Evolutionary conservation across 179 eudicot genomes (phyloP), one percentile per base, ranked within the genome.

Genomic region (Heliamphora pulchella): DNA sequence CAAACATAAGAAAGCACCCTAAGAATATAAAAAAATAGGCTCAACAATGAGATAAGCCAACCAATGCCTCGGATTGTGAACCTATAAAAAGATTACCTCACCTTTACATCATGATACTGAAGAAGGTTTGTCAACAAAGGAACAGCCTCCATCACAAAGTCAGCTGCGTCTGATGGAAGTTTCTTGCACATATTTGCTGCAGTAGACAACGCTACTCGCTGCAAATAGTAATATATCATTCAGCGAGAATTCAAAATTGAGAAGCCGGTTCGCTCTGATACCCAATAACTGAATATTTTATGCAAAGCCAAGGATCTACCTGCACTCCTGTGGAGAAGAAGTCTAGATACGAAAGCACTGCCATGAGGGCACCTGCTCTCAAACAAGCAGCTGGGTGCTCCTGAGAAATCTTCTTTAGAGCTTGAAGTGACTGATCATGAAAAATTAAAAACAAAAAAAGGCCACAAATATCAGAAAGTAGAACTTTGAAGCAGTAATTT

Each of bases 181-280:
- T 96, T 96, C 87, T 94, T 96, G 85, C 99, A 96, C 94, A 96
- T 96, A 87, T 96, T 96, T 85, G 98, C 99, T 54, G 99, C 99
- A 80, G 99, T 96, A 68, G 98, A 86, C 79, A 96, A 84, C 74
- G 99, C 99, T 67, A 96, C 99, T 75, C 99, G 89, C 99, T 96
- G 81, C 55, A 86, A 65, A 77, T 8, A 54, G 69, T 22, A 63
- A 39, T 15, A 43, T 54, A 47, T 17, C 54, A 61, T 2, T 57
- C 14, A 72, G 75, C 2, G 53, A 64, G n/a, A 22, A 18, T 13
- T 61, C 10, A 14, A 53, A 17, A 69, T 20, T 0, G 31, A 73
- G 57, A 81, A 82, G 39, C 31, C 31, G 31, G 31, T 46, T 7
- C 53, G 31, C 57, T 76, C 78, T 65, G 17, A 17, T 57, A 57